These are phyloP conservation scores for Pythium grandisporangium DNA, from an alignment of 352 stramenopile genomes.

Conservation along the genomic window DNA sequence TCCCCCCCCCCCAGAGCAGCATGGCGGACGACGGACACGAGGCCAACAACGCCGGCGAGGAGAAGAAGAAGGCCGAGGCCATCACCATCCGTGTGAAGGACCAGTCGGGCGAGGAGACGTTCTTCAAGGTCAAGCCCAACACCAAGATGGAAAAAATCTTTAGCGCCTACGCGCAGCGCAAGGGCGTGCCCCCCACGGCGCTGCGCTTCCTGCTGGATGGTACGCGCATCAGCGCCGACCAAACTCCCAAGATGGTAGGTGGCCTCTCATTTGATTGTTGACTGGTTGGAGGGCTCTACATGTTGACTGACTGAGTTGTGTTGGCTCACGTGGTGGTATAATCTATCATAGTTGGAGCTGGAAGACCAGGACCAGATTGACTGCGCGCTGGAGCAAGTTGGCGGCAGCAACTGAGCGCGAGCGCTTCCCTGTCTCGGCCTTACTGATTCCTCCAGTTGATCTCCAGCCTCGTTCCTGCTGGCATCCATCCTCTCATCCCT, in stretches of 20 bases:
- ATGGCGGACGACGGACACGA: conserved; percentile 67
- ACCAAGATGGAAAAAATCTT: conserved; percentile 99
- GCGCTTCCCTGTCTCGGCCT: background rate
- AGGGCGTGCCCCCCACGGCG: conserved; percentile 84
- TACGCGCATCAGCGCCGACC: conserved; percentile 90
- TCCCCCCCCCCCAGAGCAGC: too few species aligned
- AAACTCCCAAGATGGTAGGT: conserved; percentile 90
- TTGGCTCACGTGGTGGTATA: background rate
- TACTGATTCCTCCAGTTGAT: too few species aligned
- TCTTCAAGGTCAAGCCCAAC: conserved; percentile 99
- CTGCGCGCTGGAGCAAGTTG: conserved; percentile 90
- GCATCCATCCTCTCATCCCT: too few species aligned
- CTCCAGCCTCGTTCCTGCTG: too few species aligned
- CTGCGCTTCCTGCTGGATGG: conserved; percentile 96
- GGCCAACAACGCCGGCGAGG: conserved; percentile 30
- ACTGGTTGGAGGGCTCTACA: background rate
- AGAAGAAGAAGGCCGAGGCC: conserved; percentile 83
- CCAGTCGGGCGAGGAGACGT: conserved; percentile 92
- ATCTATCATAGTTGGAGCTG: conserved; percentile 78
- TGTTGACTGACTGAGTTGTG: background rate
- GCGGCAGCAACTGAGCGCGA: conserved; percentile 35
- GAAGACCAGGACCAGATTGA: conserved; percentile 98
- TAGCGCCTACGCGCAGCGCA: conserved; percentile 92
- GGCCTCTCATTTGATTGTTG: background rate
- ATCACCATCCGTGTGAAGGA: conserved; percentile 88